Evolutionary conservation across 257 asterid genomes (phyloP), one percentile per base, ranked within the genome.

Genomic region (Nicotiana obtusifolia): DNA sequence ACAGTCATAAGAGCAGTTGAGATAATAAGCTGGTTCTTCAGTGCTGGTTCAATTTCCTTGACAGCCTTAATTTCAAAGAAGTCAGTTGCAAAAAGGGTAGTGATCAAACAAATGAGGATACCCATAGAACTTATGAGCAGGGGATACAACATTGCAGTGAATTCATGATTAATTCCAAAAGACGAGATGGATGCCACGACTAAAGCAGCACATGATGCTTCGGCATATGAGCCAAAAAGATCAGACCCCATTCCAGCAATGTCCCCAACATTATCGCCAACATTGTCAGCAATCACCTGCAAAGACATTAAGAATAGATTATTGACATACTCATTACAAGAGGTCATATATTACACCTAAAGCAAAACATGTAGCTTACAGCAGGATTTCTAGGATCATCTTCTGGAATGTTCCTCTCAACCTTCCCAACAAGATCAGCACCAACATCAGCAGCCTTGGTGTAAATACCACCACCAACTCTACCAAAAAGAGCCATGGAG

Each of bases 381-480:
- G 91, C 91, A 44, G 91, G 90, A 82, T 88, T 88, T 28, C 91
- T 80, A 2, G 91, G 91, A 66, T 88, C 91, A 83, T 88, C 91
- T 81, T 88, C 91, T 19, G 91, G 91, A 85, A 86, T 88, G 81
- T 88, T 88, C 85, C 91, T 86, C 80, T 88, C 91, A 52, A 88
- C 88, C 87, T 88, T 88, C 15, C 91, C 91, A 6, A 88, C 91
- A 35, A 88, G 91, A 76, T 88, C 91, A 80, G 91, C 91, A 69
- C 91, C 91, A 62, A 88, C 91, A 85, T 88, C 91, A 56, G 91
- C 91, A 53, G 91, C 91, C 85, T 88, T 88, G 81, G 98, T 94
- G 85, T 94, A 94, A 78, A 94, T 94, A 53, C 98, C 98, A 82
- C 98, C 98, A 77, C 97, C 98, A 59, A 94, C 98, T 88, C 98